Evolutionary conservation across 176 grass and related monocot species (phyloP).

Genomic region (Thinopyrum elongatum): DNA sequence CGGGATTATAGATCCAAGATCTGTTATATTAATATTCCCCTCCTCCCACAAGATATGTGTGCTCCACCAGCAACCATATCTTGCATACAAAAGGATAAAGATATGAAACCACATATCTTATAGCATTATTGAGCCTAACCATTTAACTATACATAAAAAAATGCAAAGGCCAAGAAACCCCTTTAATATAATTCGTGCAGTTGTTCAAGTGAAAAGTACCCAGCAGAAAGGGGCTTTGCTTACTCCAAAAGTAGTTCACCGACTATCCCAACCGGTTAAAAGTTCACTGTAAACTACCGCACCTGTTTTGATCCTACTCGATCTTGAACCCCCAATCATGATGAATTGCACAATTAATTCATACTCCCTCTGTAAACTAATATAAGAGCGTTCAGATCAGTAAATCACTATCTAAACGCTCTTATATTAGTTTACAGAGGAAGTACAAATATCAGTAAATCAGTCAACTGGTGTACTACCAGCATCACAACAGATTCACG

Average conservation of each 20-base stretch:
- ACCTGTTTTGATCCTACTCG: background rate
- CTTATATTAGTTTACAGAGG: too few relatives aligned
- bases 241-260: background rate
- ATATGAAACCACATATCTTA: background rate
- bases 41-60: slow-evolving; percentile 6
- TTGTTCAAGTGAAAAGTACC: background rate
- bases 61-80: slow-evolving; percentile 25
- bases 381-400: too few relatives aligned
- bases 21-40: background rate
- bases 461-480: background rate
- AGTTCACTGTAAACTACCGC: background rate
- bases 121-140: background rate
- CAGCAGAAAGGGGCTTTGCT: background rate
- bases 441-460: background rate
- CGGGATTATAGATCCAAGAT: slow-evolving; percentile 21
- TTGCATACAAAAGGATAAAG: slow-evolving; percentile 5
- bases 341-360: background rate
- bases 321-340: background rate
- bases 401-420: too few relatives aligned
- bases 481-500: background rate
- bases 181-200: background rate
- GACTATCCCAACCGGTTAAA: background rate
- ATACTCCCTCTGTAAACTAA: too few relatives aligned
- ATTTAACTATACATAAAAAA: background rate
- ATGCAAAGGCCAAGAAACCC: background rate